A percentile compares a stretch with the other conserved stretches of the same genome.
Evolutionary conservation across 2,329 filamentous ascomycete genomes (phyloP).

Genomic region (Penicillium nordicum): DNA sequence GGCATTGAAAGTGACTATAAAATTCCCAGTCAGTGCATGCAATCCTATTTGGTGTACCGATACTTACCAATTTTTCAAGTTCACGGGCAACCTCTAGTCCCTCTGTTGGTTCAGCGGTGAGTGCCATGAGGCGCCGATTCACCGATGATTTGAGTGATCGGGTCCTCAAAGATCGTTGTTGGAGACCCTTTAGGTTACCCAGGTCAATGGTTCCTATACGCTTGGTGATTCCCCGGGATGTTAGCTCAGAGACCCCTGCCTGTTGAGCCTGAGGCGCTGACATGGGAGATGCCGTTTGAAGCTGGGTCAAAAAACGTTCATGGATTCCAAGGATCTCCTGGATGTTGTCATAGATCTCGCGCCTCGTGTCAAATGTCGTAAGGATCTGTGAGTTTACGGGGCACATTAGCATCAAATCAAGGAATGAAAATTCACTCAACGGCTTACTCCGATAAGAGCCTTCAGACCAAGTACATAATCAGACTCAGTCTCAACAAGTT

Average conservation of each 20-base stretch:
- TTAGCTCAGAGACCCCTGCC: constrained; percentile 19
- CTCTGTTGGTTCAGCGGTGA: constrained; percentile 52
- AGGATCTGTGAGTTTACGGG: constrained; percentile 56
- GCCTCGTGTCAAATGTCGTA: constrained; percentile 67
- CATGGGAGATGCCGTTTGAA: constrained; percentile 68
- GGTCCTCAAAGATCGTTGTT: constrained; percentile 28
- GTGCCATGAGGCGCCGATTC: constrained; percentile 31
- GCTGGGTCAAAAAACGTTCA: constrained; percentile 71
- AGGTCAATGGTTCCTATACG: constrained; percentile 50
- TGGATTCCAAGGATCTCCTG: constrained; percentile 79
- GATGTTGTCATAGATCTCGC: constrained; percentile 74
- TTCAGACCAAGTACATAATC: constrained; percentile 84
- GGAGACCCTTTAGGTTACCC: constrained; percentile 32
- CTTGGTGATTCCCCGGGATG: constrained; percentile 38
- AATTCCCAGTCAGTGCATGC: constrained; percentile 47
- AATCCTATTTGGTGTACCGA: background rate
- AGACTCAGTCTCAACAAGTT: constrained; percentile 81
- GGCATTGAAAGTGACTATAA: constrained; percentile 74
- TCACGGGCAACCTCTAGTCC: constrained; percentile 53
- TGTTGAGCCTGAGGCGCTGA: constrained; percentile 39
- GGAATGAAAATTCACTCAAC: background rate
- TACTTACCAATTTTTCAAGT: constrained; percentile 51
- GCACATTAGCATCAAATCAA: constrained; percentile 32
- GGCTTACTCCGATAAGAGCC: constrained; percentile 74
- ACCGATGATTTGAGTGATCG: constrained; percentile 30